Evolutionary conservation across 2,329 filamentous ascomycete genomes (phyloP).

Genomic region (Scedosporium dehoogii): DNA sequence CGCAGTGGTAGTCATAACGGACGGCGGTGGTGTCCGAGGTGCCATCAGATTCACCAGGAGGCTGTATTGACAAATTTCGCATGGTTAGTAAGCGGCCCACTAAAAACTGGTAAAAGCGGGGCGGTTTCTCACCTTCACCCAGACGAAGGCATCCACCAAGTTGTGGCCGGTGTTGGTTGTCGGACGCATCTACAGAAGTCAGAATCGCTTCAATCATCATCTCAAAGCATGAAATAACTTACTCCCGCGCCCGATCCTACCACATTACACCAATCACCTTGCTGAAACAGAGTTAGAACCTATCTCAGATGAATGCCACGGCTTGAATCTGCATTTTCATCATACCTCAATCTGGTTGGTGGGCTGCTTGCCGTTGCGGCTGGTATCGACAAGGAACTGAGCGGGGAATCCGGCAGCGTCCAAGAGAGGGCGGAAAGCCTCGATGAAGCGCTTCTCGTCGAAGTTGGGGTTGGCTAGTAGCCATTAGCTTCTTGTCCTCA

Average conservation of each 20-base stretch:
- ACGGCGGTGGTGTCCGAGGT: slow-evolving; percentile 35
- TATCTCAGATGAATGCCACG: too few species aligned
- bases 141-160: slow-evolving; percentile 58
- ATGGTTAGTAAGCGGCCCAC: too few species aligned
- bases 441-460: slow-evolving; percentile 46
- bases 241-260: slow-evolving; percentile 51
- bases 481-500: slow-evolving; percentile 16
- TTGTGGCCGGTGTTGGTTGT: slow-evolving; percentile 48
- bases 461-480: slow-evolving; percentile 32
- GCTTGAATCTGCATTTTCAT: too few species aligned
- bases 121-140: slow-evolving; percentile 39
- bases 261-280: slow-evolving; percentile 62
- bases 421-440: slow-evolving; percentile 56
- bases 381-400: slow-evolving; percentile 37
- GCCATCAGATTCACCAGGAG: slow-evolving; percentile 48
- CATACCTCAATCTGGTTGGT: too few species aligned
- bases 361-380: slow-evolving; percentile 47
- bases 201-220: too few species aligned
- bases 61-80: slow-evolving; percentile 18
- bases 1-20: slow-evolving; percentile 33
- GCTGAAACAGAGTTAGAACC: too few species aligned
- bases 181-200: slow-evolving; percentile 28
- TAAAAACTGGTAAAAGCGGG: too few species aligned
- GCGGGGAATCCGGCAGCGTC: slow-evolving; percentile 32
- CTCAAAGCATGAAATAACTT: too few species aligned